These are phyloP conservation scores for Nepenthes alata DNA, from an alignment of 179 eudicot species.

Conservation along the genomic window DNA sequence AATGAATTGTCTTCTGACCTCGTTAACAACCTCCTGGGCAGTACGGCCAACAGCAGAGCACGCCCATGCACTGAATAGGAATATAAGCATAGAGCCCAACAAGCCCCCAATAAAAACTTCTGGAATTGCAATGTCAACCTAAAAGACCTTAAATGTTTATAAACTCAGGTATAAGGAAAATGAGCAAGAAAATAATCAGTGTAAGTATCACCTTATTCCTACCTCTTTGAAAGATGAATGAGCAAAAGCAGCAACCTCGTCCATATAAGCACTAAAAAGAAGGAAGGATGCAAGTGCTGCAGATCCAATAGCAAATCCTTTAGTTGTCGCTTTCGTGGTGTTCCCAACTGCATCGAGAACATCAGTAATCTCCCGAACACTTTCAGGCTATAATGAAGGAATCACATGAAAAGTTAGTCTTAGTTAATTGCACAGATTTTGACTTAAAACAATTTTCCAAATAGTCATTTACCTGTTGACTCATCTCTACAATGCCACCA, in stretches of 20 bases:
- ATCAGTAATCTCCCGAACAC: slow-evolving; percentile 95
- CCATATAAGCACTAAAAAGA: slow-evolving; percentile 98
- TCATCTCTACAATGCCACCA: slow-evolving; percentile 99
- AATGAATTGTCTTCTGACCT: slow-evolving; percentile 95
- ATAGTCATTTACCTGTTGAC: slow-evolving; percentile 65
- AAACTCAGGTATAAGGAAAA: slow-evolving; percentile 3
- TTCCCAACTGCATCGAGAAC: slow-evolving; percentile 96
- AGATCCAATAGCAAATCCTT: slow-evolving; percentile 98
- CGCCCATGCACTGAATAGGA: slow-evolving; percentile 96
- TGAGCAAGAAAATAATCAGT: slow-evolving; percentile 5
- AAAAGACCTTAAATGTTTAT: slow-evolving; percentile 11
- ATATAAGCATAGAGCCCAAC: slow-evolving; percentile 96
- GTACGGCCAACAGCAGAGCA: slow-evolving; percentile 97
- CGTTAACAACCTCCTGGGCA: slow-evolving; percentile 96
- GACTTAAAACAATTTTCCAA: background rate
- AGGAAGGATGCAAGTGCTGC: slow-evolving; percentile 99
- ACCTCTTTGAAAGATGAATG: slow-evolving; percentile 68
- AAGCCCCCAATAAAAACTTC: slow-evolving; percentile 96
- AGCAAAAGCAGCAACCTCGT: slow-evolving; percentile 88
- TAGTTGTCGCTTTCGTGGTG: slow-evolving; percentile 97
- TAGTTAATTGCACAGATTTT: background rate
- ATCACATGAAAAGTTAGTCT: slow-evolving; percentile 9
- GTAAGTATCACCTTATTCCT: slow-evolving; percentile 12
- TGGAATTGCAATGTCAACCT: slow-evolving; percentile 99
- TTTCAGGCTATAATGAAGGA: slow-evolving; percentile 61